A percentile compares a stretch with the other conserved stretches of the same genome.
phyloP scores from a whole-genome alignment of 108 stramenopile species.

The Cyclotella atomus region DNA sequence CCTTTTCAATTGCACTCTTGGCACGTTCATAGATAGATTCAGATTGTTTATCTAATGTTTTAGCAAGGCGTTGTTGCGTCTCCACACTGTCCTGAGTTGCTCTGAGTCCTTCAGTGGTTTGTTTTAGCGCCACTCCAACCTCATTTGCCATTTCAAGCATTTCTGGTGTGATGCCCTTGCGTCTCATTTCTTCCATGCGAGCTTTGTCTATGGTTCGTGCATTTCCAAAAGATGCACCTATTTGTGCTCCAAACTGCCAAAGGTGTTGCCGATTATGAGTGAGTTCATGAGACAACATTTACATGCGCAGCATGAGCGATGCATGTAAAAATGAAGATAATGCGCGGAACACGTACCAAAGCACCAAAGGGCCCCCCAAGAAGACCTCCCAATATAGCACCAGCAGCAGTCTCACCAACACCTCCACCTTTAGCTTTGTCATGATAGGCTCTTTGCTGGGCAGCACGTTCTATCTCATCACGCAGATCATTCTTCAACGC shows the following conservation, averaged over 20 bases:
- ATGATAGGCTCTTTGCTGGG: constrained; percentile 39
- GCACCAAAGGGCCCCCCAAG: constrained; percentile 79
- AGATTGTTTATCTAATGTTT: constrained; percentile 58
- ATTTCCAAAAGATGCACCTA: constrained; percentile 67
- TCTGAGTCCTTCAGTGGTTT: constrained; percentile 64
- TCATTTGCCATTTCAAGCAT: constrained; percentile 80
- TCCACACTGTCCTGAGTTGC: constrained; percentile 69
- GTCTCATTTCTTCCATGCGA: constrained; percentile 75
- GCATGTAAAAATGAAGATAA: not conserved
- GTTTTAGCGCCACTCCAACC: constrained; percentile 64
- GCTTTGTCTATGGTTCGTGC: constrained; percentile 64
- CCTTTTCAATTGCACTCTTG: constrained; percentile 52
- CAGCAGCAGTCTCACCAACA: constrained; percentile 67
- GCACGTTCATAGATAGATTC: constrained; percentile 72
- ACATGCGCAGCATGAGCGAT: not conserved
- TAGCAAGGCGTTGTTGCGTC: constrained; percentile 71
- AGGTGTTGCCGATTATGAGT: not conserved
- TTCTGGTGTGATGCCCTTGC: constrained; percentile 72
- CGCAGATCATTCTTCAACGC: constrained; percentile 34
- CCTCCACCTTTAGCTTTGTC: constrained; percentile 39
- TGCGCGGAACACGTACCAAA: not conserved
- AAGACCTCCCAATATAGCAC: constrained; percentile 79
- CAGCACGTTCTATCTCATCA: constrained; percentile 45
- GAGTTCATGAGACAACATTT: not conserved
- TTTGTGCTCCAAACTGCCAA: constrained; percentile 75